Evolutionary conservation across 805 yeast species (phyloP).

Genomic region (Metschnikowia drakensbergensis): DNA sequence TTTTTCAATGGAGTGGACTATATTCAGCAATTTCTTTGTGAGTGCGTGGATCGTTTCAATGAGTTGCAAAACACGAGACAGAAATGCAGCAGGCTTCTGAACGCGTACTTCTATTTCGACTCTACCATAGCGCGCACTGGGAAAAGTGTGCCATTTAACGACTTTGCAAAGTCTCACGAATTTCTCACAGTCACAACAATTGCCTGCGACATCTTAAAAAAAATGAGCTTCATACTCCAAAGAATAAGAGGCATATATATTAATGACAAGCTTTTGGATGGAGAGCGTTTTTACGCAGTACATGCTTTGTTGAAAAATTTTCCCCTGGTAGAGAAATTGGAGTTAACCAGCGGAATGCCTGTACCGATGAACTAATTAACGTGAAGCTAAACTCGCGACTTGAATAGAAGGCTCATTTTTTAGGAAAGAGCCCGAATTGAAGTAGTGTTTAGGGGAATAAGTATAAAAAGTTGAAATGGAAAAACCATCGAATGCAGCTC

Average conservation of each 20-base stretch:
- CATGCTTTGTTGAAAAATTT: slow-evolving; percentile 28
- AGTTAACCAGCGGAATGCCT: slow-evolving; percentile 6
- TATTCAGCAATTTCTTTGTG: slow-evolving; percentile 29
- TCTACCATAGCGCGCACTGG: slow-evolving; percentile 19
- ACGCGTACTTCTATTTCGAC: slow-evolving; percentile 35
- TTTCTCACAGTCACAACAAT: slow-evolving; percentile 29
- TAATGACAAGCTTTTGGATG: slow-evolving; percentile 28
- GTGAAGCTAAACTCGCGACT: not conserved
- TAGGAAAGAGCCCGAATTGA: too few relatives aligned
- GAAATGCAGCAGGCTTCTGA: slow-evolving; percentile 18
- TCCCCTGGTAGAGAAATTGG: slow-evolving; percentile 28
- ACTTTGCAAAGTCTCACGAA: slow-evolving; percentile 12
- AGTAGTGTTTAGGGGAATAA: too few relatives aligned
- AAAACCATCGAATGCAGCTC: not conserved
- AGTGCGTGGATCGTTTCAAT: slow-evolving; percentile 25
- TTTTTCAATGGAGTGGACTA: slow-evolving; percentile 33
- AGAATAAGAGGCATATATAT: slow-evolving; percentile 30
- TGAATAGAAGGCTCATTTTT: too few relatives aligned
- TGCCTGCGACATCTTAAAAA: slow-evolving; percentile 34
- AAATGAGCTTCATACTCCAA: slow-evolving; percentile 30
- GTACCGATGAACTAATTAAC: slow-evolving; percentile 1
- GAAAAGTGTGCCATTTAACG: not conserved
- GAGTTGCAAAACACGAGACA: slow-evolving; percentile 6
- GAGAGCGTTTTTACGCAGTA: slow-evolving; percentile 30
- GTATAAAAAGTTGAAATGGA: too few relatives aligned